Base-by-base conservation (phyloP, 2,329 filamentous ascomycete genomes). In the Amesomyces nigricolor region DNA sequence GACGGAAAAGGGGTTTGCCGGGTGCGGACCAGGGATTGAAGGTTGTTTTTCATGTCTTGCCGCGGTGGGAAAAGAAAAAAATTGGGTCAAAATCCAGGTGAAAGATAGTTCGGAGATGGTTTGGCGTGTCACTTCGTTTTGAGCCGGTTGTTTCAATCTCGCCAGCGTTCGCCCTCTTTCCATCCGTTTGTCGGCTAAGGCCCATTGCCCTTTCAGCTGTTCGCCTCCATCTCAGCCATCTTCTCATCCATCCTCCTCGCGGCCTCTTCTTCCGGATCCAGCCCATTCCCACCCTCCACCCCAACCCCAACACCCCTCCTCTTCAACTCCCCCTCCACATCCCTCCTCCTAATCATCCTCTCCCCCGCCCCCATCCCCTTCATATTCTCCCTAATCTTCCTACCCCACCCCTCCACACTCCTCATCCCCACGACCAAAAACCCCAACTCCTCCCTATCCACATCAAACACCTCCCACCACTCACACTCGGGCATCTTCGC, bases 401-500 rank as follows among this genome's bases (percentile, higher is more conserved):
- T 72, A 52, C 84, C 82, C 72, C 87, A 90, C 0, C 82, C 84
- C 59, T 87, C 85, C 53, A 95, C 74, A 65, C 91, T 96, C 59
- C 83, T 77, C 80, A 96, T 82, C 0, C 80, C 91, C 10, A 96
- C 89, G 3, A 95, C 91, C 56, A 97, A 72, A 64, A 97, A 97
- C 0, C 94, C 94, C 37, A 99, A 77, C 68, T 96, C 91, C 74
- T 99, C 94, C 49, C 94, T 79, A 65, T 96, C 91, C 7, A 94
- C 89, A 70, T 99, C 94, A 69, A 97, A 97, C 0, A 97, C 89
- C 71, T 96, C 91, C 94, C 94, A 99, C 94, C 94, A 99, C 60
- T 89, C 86, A 47, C 81, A 82, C 60, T 88, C 87, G 0, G 92
- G 90, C 72, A 96, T 78, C 69, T 89, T 91, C 11, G 88, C 82